These are phyloP conservation scores for Erythrophleum fordii DNA, from an alignment of 306 rosid species.

Conservation along the genomic window DNA sequence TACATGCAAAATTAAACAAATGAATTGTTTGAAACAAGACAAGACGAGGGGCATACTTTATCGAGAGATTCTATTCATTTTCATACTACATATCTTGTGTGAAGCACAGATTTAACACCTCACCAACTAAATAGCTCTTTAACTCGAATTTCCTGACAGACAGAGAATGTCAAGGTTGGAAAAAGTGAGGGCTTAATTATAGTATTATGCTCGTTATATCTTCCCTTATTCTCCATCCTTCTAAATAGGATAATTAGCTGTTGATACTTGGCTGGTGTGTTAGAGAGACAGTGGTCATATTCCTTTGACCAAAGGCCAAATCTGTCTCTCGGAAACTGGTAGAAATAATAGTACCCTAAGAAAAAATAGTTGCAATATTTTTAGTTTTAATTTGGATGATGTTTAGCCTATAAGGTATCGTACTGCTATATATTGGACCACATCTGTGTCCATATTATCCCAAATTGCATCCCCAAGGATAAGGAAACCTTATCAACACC, in stretches of 20 bases:
- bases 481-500: neutral
- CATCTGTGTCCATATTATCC: neutral
- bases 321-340: neutral
- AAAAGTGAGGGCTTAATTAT: constrained; percentile 1
- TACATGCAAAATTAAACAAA: neutral
- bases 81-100: neutral
- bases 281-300: neutral
- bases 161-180: neutral
- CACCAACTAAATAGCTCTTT: neutral
- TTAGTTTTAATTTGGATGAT: neutral
- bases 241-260: neutral
- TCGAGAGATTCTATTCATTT: neutral
- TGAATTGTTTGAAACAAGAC: neutral
- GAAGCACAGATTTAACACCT: neutral
- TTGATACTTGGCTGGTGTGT: neutral
- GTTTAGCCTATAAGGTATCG: neutral
- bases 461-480: neutral
- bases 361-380: neutral
- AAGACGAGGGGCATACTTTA: neutral
- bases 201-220: neutral
- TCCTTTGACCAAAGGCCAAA: neutral
- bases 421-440: neutral
- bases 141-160: neutral
- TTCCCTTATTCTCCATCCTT: neutral
- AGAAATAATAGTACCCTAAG: neutral